A percentile compares a stretch with the other conserved stretches of the same genome.
Conservation (phyloP, 495 filamentous ascomycete species). For the Aspergillus leporis region DNA sequence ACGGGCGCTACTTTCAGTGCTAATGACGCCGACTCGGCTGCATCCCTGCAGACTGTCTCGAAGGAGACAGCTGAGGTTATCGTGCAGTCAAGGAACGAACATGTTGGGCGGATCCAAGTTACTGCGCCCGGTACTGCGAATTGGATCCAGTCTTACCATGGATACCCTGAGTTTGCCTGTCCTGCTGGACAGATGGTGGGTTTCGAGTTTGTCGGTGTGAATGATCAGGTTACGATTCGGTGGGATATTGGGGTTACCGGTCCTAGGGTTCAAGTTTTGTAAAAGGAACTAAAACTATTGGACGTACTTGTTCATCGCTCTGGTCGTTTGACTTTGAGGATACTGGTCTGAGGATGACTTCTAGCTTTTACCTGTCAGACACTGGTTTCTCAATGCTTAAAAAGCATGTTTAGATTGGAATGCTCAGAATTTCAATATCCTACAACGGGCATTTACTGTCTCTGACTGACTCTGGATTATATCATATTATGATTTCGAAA, state of each 20-base stretch:
- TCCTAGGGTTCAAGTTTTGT: constrained; percentile 12
- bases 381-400: no score
- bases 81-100: constrained; percentile 10
- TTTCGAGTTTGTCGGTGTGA: constrained; percentile 20
- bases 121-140: constrained; percentile 10
- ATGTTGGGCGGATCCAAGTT: constrained; percentile 9
- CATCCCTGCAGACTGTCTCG: neutral
- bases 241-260: constrained; percentile 23
- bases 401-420: no score
- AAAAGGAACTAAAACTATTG: no score
- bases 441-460: no score
- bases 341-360: no score
- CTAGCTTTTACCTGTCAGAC: no score
- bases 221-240: constrained; percentile 14
- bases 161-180: constrained; percentile 13
- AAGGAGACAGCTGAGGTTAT: constrained; percentile 7
- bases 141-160: constrained; percentile 12
- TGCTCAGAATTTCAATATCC: no score
- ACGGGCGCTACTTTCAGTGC: neutral
- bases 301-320: no score
- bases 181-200: constrained; percentile 14
- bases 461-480: no score
- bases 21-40: neutral
- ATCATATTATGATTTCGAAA: no score
- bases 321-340: no score